A percentile compares a stretch with the other conserved stretches of the same genome.
These are phyloP conservation scores for Phaffomyces thermotolerans DNA, from an alignment of 805 yeast genomes.

Conservation along the genomic window DNA sequence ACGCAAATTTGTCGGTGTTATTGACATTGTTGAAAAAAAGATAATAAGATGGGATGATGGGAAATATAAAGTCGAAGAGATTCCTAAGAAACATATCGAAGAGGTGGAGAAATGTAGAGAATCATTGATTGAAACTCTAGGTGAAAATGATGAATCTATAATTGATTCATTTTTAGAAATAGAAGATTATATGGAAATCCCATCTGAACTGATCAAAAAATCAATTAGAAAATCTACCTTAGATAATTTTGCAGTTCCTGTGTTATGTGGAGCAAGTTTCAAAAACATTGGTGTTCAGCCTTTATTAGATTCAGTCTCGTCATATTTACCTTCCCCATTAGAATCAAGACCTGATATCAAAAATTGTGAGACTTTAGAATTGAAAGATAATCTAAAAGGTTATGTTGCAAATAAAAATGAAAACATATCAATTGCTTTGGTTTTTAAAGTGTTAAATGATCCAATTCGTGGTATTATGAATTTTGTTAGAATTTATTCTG, in stretches of 20 bases:
- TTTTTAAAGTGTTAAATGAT: slow-evolving; percentile 88
- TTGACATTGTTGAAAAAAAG: slow-evolving; percentile 66
- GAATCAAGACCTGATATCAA: slow-evolving; percentile 55
- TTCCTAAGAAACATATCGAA: slow-evolving; percentile 34
- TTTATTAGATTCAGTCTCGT: slow-evolving; percentile 71
- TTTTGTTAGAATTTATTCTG: slow-evolving; percentile 84
- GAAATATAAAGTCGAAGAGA: slow-evolving; percentile 39
- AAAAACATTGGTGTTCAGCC: slow-evolving; percentile 94
- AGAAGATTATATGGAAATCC: slow-evolving; percentile 65
- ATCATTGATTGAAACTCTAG: slow-evolving; percentile 73
- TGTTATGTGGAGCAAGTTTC: slow-evolving; percentile 90
- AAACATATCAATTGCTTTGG: slow-evolving; percentile 68
- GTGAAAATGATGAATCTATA: slow-evolving; percentile 74
- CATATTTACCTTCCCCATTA: slow-evolving; percentile 76
- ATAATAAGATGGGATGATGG: slow-evolving; percentile 48
- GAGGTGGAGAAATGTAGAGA: slow-evolving; percentile 55
- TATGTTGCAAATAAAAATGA: slow-evolving; percentile 47
- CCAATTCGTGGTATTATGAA: slow-evolving; percentile 77
- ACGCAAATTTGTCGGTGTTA: slow-evolving; percentile 52
- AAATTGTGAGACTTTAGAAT: slow-evolving; percentile 22
- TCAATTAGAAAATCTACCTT: slow-evolving; percentile 65
- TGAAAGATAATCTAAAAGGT: slow-evolving; percentile 39
- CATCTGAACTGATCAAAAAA: slow-evolving; percentile 41
- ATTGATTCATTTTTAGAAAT: slow-evolving; percentile 71
- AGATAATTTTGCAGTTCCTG: slow-evolving; percentile 55